Evolutionary conservation across 192 early-diverging fungal genomes (phyloP).

Genomic region (Coemansia sp.): DNA sequence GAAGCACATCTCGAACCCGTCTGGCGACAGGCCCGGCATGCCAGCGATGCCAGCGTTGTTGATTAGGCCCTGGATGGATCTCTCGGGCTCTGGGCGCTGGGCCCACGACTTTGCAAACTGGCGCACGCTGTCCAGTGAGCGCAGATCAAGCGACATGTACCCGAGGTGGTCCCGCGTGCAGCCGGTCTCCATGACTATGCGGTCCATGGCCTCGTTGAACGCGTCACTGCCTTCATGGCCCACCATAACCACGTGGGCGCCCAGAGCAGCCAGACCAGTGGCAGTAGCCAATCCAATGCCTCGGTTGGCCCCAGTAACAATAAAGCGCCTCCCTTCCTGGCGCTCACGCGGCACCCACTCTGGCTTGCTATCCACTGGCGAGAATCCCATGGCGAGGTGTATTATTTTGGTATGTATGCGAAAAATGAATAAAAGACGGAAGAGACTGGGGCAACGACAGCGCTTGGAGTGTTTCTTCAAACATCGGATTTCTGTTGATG

Average conservation of each 20-base stretch:
- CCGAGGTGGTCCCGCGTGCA: constrained; percentile 30
- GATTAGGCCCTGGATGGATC: constrained; percentile 24
- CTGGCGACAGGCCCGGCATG: constrained; percentile 40
- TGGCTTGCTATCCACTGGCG: constrained; percentile 19
- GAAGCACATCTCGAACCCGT: constrained; percentile 53
- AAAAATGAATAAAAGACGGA: neutral
- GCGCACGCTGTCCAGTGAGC: constrained; percentile 44
- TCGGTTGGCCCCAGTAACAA: constrained; percentile 51
- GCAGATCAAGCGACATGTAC: constrained; percentile 49
- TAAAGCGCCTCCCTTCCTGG: constrained; percentile 37
- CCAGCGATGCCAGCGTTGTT: constrained; percentile 53
- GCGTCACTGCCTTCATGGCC: constrained; percentile 39
- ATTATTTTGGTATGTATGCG: neutral
- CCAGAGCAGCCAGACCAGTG: constrained; percentile 36
- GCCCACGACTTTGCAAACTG: constrained; percentile 21
- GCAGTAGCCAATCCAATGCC: constrained; percentile 50
- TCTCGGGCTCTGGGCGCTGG: constrained; percentile 12
- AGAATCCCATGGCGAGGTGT: constrained; percentile 34
- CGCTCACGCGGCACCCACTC: constrained; percentile 43
- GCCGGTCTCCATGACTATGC: constrained; percentile 38
- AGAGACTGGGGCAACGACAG: neutral
- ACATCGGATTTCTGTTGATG: neutral
- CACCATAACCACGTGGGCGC: constrained; percentile 40
- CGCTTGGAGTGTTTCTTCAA: neutral
- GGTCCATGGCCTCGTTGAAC: constrained; percentile 45